phyloP scores from a whole-genome alignment of 2,329 filamentous ascomycete genomes.

The Colletotrichum chlorophyti region DNA sequence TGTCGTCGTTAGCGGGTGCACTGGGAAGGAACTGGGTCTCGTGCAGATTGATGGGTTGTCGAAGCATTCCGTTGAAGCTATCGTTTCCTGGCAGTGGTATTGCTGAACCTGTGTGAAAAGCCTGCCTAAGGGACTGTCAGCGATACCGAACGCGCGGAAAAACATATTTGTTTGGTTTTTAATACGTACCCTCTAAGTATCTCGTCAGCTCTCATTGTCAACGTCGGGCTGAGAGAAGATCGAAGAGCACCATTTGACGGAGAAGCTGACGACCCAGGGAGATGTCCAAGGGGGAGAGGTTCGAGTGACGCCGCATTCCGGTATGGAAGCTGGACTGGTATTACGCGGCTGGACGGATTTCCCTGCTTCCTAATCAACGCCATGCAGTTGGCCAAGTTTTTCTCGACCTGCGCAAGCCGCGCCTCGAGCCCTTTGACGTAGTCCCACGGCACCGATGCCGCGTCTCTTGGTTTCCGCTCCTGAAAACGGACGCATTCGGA shows the following conservation, averaged over 20 bases:
- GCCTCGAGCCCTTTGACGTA: constrained; percentile 12
- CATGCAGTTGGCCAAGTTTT: constrained; percentile 1
- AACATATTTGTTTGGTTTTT: not conserved
- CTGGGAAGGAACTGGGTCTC: not conserved
- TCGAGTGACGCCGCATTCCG: not conserved
- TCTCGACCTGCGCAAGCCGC: constrained; percentile 8
- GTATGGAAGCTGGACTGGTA: not conserved
- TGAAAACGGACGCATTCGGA: constrained; percentile 8
- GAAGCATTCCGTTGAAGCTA: not conserved
- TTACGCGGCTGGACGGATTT: not conserved
- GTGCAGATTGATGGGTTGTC: not conserved
- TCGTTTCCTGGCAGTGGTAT: not conserved
- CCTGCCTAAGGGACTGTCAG: not conserved
- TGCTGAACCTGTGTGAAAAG: not conserved
- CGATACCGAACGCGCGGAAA: not conserved
- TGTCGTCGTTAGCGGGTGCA: not conserved
- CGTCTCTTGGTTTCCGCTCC: constrained; percentile 2
- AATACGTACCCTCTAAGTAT: not conserved
- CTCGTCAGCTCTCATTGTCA: not conserved
- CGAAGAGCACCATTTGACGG: not conserved
- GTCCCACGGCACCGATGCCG: constrained; percentile 7
- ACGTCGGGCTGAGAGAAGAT: not conserved
- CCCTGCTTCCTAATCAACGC: constrained; percentile 4
- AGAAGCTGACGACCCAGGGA: not conserved
- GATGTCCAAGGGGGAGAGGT: not conserved